phyloP scores from a whole-genome alignment of 2,329 filamentous ascomycete genomes.

The Karstenula rhodostoma region DNA sequence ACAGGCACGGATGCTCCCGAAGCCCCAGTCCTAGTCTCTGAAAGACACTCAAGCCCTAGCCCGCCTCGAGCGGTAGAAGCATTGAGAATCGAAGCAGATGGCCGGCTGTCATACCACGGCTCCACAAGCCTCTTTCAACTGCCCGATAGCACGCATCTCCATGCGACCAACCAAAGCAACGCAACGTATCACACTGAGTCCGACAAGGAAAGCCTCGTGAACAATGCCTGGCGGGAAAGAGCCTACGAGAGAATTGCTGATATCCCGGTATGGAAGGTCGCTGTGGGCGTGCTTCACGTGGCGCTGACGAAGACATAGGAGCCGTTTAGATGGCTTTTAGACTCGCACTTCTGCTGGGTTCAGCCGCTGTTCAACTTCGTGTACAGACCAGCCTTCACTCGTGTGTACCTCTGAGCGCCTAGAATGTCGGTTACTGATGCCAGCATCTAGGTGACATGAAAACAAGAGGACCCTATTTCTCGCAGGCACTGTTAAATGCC shows the following conservation, averaged over 20 bases:
- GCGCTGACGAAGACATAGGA: constrained; percentile 11
- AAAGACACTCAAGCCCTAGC: neutral
- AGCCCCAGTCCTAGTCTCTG: neutral
- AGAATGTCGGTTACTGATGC: neutral
- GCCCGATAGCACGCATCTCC: constrained; percentile 9
- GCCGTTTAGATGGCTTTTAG: constrained; percentile 20
- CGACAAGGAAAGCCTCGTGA: constrained; percentile 19
- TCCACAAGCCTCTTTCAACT: constrained; percentile 21
- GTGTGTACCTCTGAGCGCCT: constrained; percentile 1
- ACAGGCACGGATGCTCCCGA: neutral
- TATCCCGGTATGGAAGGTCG: constrained; percentile 11
- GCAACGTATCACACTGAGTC: constrained; percentile 11
- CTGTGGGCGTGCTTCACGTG: neutral
- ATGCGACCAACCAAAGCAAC: neutral
- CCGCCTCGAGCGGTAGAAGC: neutral
- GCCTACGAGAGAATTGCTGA: constrained; percentile 21
- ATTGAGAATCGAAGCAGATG: constrained; percentile 14
- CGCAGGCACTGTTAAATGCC: constrained; percentile 18
- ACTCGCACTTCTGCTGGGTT: constrained; percentile 24
- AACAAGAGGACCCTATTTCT: constrained; percentile 20
- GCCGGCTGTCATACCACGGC: constrained; percentile 14
- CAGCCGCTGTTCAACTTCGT: constrained; percentile 26
- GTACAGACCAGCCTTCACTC: constrained; percentile 22
- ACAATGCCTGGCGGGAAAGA: constrained; percentile 21
- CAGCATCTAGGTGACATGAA: constrained; percentile 21